Conservation (phyloP, 495 filamentous ascomycete genomes). For the Tuber brumale region DNA sequence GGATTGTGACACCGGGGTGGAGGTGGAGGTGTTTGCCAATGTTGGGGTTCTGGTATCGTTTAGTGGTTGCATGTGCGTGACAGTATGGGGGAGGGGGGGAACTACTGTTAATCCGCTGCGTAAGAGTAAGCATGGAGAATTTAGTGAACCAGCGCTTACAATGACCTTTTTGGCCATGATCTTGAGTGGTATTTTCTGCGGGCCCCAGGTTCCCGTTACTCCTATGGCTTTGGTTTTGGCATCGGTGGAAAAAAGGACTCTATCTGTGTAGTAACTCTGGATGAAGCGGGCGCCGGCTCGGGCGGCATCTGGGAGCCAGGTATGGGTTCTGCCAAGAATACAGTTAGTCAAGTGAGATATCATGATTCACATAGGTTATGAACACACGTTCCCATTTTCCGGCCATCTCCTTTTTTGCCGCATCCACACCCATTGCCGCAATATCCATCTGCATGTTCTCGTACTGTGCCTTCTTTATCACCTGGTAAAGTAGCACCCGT, state of each 20-base stretch:
- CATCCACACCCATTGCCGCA: constrained; percentile 71
- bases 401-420: constrained; percentile 51
- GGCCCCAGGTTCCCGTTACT: constrained; percentile 33
- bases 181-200: constrained; percentile 50
- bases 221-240: constrained; percentile 17
- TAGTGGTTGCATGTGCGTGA: not conserved
- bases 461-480: constrained; percentile 50
- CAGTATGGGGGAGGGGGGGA: not conserved
- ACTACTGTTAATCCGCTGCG: constrained; percentile 51
- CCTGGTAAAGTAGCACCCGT: constrained; percentile 62
- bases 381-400: constrained; percentile 45
- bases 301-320: constrained; percentile 71
- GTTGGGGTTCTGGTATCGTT: constrained; percentile 61
- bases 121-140: constrained; percentile 67
- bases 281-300: constrained; percentile 68
- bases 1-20: constrained; percentile 62
- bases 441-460: constrained; percentile 42
- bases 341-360: not conserved
- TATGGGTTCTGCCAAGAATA: constrained; percentile 54
- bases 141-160: constrained; percentile 63
- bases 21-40: constrained; percentile 79
- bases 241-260: constrained; percentile 54
- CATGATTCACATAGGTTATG: not conserved
- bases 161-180: constrained; percentile 67
- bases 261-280: constrained; percentile 66